Evolutionary conservation across 495 filamentous ascomycete genomes (phyloP).

Genomic region (Paragyromitra xinjiangensis): DNA sequence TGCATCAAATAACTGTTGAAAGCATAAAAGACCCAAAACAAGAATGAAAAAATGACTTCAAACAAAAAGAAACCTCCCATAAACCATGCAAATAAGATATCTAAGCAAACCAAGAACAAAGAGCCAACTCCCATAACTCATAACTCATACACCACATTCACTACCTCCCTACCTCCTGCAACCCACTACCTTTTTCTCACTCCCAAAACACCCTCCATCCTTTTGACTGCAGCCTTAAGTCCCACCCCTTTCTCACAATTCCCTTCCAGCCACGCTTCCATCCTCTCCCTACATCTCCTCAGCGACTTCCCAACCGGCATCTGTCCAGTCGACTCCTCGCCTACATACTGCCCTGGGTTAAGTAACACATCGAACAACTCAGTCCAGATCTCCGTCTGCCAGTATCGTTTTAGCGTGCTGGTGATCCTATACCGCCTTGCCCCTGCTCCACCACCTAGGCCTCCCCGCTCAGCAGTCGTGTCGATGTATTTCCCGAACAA

Average conservation of each 20-base stretch:
- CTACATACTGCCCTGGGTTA: slow-evolving; percentile 74
- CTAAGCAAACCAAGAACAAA: slow-evolving; percentile 13
- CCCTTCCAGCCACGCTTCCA: slow-evolving; percentile 84
- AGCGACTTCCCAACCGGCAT: slow-evolving; percentile 76
- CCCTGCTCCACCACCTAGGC: slow-evolving; percentile 61
- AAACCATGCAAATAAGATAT: slow-evolving; percentile 16
- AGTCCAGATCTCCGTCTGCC: slow-evolving; percentile 90
- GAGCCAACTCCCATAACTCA: slow-evolving; percentile 1
- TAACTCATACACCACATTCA: slow-evolving; percentile 6
- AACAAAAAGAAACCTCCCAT: slow-evolving; percentile 13
- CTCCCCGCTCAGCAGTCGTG: slow-evolving; percentile 67
- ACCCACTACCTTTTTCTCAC: slow-evolving; percentile 39
- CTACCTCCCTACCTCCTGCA: background rate
- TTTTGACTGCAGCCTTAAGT: slow-evolving; percentile 73
- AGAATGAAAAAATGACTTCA: background rate
- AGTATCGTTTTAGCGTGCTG: slow-evolving; percentile 87
- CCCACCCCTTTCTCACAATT: slow-evolving; percentile 85
- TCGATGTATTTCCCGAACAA: slow-evolving; percentile 96
- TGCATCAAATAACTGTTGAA: background rate
- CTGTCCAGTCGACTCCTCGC: slow-evolving; percentile 66
- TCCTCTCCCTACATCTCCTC: slow-evolving; percentile 71
- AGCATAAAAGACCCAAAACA: background rate
- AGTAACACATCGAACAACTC: slow-evolving; percentile 85
- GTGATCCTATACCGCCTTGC: slow-evolving; percentile 74
- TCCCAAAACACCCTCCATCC: slow-evolving; percentile 69